A percentile compares a stretch with the other conserved stretches of the same genome.
Conservation (phyloP, 805 yeast genomes). For the Barnettozyma siamensis region DNA sequence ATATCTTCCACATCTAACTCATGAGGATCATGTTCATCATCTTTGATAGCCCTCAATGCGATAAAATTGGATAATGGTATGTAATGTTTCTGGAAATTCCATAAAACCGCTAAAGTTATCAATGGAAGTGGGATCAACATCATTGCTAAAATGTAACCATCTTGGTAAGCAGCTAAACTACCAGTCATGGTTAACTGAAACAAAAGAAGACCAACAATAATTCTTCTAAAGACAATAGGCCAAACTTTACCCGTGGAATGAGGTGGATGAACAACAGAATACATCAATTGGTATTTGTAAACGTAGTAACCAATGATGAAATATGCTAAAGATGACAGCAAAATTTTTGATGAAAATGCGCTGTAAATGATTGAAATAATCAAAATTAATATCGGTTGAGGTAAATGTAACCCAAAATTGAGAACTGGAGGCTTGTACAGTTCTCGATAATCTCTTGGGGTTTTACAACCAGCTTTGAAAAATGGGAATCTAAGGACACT, state of each 20-base stretch:
- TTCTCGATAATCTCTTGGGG: constrained; percentile 76
- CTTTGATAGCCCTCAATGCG: constrained; percentile 74
- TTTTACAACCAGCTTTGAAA: constrained; percentile 56
- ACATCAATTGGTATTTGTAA: constrained; percentile 83
- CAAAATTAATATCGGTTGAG: constrained; percentile 83
- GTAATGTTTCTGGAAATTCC: constrained; percentile 78
- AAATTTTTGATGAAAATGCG: constrained; percentile 81
- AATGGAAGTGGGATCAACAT: constrained; percentile 73
- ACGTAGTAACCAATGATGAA: constrained; percentile 83
- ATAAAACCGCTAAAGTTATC: constrained; percentile 56
- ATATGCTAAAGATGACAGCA: constrained; percentile 78
- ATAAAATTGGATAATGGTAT: constrained; percentile 79
- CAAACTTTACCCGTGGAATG: constrained; percentile 96
- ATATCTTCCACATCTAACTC: constrained; percentile 15
- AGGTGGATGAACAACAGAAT: constrained; percentile 90
- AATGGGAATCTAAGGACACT: constrained; percentile 70
- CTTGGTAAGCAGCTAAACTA: constrained; percentile 68
- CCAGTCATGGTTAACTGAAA: constrained; percentile 95
- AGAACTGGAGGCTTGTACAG: constrained; percentile 85
- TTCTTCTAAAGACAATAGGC: constrained; percentile 84
- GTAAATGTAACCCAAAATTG: constrained; percentile 86
- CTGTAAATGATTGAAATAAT: constrained; percentile 84
- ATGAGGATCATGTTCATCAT: constrained; percentile 31
- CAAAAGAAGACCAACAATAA: constrained; percentile 70
- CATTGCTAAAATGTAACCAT: constrained; percentile 71